Conservation (phyloP, 306 rosid genomes). For the Ormosia semicastrata region DNA sequence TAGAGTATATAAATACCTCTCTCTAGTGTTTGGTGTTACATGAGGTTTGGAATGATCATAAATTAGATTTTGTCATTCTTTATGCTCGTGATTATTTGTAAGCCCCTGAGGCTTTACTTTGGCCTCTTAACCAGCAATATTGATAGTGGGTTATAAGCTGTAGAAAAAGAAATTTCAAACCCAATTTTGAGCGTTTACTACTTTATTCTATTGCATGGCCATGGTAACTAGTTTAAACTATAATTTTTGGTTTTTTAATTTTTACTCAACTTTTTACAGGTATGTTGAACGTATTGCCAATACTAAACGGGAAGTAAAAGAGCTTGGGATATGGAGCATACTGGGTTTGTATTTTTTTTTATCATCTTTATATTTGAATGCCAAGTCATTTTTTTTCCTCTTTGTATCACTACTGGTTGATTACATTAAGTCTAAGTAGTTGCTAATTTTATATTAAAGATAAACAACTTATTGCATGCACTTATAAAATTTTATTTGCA, state of each 20-base stretch:
- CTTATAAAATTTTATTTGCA: neutral
- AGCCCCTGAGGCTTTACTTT: neutral
- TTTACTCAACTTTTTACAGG: conserved; percentile 44
- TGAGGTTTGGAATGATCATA: neutral
- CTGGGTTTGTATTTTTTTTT: conserved; percentile 71
- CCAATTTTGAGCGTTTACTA: neutral
- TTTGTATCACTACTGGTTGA: conserved; percentile 9
- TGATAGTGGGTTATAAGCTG: conserved; percentile 10
- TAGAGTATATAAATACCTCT: too few species aligned
- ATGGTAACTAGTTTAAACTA: neutral
- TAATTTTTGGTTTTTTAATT: conserved; percentile 10
- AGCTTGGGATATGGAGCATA: conserved; percentile 96
- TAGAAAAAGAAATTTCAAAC: neutral
- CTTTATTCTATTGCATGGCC: neutral
- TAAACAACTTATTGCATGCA: neutral
- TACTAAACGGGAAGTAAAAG: conserved; percentile 95
- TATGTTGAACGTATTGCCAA: conserved; percentile 89
- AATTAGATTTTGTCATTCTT: neutral
- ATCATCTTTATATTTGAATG: conserved; percentile 15
- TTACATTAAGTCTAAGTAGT: neutral
- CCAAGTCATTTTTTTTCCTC: neutral
- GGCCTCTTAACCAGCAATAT: neutral
- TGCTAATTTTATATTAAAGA: conserved; percentile 16
- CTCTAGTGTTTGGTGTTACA: neutral
- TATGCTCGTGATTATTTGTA: neutral